A percentile compares a stretch with the other conserved stretches of the same genome.
phyloP scores from a whole-genome alignment of 306 rosid species.

The Datisca glomerata region DNA sequence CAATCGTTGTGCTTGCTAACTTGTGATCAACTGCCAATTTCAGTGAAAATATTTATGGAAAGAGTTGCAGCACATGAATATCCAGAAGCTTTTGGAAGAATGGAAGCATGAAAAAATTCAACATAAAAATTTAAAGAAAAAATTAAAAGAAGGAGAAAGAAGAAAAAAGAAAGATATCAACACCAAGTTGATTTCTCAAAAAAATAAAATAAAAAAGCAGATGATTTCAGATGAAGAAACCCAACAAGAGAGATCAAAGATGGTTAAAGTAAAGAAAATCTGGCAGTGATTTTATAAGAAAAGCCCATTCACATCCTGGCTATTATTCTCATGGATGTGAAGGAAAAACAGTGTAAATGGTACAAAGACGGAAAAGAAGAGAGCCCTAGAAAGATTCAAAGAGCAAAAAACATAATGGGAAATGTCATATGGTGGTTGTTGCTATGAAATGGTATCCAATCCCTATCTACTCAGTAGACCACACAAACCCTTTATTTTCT shows the following conservation, averaged over 20 bases:
- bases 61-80: not conserved
- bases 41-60: too few species aligned
- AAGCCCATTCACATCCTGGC: too few species aligned
- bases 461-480: not conserved
- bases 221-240: not conserved
- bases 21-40: too few species aligned
- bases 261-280: not conserved
- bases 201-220: too few species aligned
- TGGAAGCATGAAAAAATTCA: too few species aligned
- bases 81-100: not conserved
- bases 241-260: not conserved
- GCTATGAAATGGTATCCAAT: too few species aligned
- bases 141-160: not conserved
- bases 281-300: too few species aligned
- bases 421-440: not conserved
- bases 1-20: not conserved
- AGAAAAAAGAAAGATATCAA: too few species aligned
- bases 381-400: constrained; percentile 1
- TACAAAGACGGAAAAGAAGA: not conserved
- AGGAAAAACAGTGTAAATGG: not conserved
- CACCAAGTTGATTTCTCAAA: too few species aligned
- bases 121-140: not conserved
- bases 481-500: not conserved
- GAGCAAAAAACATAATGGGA: too few species aligned
- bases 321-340: too few species aligned